phyloP scores from a whole-genome alignment of 306 rosid genomes.

The Quercus agrifolia region DNA sequence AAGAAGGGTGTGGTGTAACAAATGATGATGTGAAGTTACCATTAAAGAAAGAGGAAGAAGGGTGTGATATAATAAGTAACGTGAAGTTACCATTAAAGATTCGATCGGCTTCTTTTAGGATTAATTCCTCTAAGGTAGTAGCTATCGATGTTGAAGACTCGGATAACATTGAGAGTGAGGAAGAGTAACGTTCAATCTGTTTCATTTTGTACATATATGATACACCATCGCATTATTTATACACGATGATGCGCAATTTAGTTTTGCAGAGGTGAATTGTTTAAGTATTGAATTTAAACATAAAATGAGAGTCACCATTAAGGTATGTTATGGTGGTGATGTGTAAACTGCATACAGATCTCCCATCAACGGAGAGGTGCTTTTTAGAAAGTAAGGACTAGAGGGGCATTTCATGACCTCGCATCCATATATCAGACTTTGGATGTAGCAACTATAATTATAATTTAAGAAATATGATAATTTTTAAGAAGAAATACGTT shows the following conservation, averaged over 20 bases:
- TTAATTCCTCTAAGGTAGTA: conserved; percentile 67
- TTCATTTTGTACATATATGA: conserved; percentile 30
- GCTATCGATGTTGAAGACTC: conserved; percentile 61
- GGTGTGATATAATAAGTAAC: conserved; percentile 11
- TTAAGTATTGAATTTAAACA: neutral
- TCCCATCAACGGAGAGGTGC: too few species aligned
- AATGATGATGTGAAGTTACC: conserved; percentile 41
- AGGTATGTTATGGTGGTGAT: too few species aligned
- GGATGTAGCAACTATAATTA: too few species aligned
- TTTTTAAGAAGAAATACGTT: too few species aligned
- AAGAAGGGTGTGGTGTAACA: conserved; percentile 22
- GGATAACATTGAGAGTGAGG: conserved; percentile 39
- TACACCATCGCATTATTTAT: neutral
- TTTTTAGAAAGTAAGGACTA: too few species aligned
- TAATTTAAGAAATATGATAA: too few species aligned
- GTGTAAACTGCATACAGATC: too few species aligned
- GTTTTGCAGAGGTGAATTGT: conserved; percentile 6
- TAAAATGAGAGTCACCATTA: neutral
- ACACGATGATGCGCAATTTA: neutral
- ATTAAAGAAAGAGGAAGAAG: conserved; percentile 53
- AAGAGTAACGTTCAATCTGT: conserved; percentile 32
- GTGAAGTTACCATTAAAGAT: conserved; percentile 51
- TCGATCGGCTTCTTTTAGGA: conserved; percentile 58
- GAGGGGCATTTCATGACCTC: too few species aligned
- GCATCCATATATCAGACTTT: too few species aligned